These are phyloP conservation scores for Fraxinus platypoda DNA, from an alignment of 305 asterid species.

Conservation along the genomic window DNA sequence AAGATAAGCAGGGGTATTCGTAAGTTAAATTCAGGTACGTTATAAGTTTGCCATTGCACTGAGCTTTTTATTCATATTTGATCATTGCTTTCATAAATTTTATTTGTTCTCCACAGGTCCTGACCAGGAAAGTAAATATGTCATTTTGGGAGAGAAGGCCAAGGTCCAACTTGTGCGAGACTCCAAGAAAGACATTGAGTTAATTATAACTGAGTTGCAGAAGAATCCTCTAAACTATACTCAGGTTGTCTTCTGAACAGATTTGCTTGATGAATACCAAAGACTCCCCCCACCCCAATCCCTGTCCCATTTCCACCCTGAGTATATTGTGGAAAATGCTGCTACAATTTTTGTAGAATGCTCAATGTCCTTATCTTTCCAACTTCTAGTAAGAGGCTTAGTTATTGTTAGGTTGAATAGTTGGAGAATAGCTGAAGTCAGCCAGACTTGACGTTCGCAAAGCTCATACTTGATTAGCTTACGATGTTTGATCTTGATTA, in stretches of 20 bases:
- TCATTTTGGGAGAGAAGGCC: constrained; percentile 91
- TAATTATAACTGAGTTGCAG: constrained; percentile 77
- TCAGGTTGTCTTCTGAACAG: constrained; percentile 52
- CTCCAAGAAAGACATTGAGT: constrained; percentile 66
- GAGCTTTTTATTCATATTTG: background rate
- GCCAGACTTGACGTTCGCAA: background rate
- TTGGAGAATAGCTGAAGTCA: background rate
- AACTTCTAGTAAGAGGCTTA: background rate
- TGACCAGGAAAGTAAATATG: constrained; percentile 50
- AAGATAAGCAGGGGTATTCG: constrained; percentile 77
- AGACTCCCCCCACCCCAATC: background rate
- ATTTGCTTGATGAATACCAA: constrained; percentile 2
- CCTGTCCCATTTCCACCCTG: background rate
- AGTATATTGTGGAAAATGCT: background rate
- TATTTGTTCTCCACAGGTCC: constrained; percentile 34
- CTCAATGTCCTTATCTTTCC: background rate
- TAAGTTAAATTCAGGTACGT: constrained; percentile 74
- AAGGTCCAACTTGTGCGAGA: constrained; percentile 90
- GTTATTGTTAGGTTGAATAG: constrained; percentile 3
- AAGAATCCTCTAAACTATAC: constrained; percentile 90
- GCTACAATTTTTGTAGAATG: background rate
- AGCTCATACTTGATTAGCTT: background rate
- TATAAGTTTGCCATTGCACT: background rate
- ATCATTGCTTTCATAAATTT: constrained; percentile 11
- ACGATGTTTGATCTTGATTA: background rate